These are phyloP conservation scores for Mycena alexandri DNA, from an alignment of 768 basidiomycete species.

Conservation along the genomic window DNA sequence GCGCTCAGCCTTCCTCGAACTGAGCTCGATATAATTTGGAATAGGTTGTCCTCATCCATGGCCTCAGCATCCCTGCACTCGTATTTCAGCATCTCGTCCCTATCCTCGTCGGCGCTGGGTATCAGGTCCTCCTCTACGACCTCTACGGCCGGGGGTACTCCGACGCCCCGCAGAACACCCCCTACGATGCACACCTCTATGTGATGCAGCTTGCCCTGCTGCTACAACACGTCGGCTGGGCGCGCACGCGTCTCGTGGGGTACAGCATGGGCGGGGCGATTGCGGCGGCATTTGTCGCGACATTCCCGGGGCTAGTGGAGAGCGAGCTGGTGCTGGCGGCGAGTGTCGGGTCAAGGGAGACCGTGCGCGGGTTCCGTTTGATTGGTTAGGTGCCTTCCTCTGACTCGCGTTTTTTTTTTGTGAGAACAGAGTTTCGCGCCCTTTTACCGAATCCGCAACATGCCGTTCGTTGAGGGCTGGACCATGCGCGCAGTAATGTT, in stretches of 20 bases:
- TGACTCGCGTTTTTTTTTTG: slow-evolving; percentile 44
- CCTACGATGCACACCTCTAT: slow-evolving; percentile 59
- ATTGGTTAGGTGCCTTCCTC: too few relatives aligned
- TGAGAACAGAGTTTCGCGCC: not conserved
- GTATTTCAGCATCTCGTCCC: slow-evolving; percentile 65
- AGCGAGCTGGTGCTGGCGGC: slow-evolving; percentile 61
- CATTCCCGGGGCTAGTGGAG: slow-evolving; percentile 64
- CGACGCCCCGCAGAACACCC: slow-evolving; percentile 61
- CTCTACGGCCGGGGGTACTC: slow-evolving; percentile 71
- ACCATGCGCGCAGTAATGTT: not conserved
- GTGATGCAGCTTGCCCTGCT: slow-evolving; percentile 68
- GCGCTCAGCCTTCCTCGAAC: not conserved
- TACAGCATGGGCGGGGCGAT: slow-evolving; percentile 65
- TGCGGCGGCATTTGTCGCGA: slow-evolving; percentile 59
- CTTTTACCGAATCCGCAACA: not conserved
- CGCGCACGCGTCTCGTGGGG: slow-evolving; percentile 57
- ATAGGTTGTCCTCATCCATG: slow-evolving; percentile 66
- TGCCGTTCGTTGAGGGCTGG: not conserved
- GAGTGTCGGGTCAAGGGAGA: slow-evolving; percentile 57
- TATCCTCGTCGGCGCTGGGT: slow-evolving; percentile 58
- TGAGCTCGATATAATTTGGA: not conserved
- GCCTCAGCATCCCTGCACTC: slow-evolving; percentile 63
- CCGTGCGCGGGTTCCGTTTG: slow-evolving; percentile 42
- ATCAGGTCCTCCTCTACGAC: slow-evolving; percentile 67
- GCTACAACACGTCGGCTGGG: slow-evolving; percentile 66